Base-by-base conservation (phyloP, 83 land plant genomes). In the Picea mariana region DNA sequence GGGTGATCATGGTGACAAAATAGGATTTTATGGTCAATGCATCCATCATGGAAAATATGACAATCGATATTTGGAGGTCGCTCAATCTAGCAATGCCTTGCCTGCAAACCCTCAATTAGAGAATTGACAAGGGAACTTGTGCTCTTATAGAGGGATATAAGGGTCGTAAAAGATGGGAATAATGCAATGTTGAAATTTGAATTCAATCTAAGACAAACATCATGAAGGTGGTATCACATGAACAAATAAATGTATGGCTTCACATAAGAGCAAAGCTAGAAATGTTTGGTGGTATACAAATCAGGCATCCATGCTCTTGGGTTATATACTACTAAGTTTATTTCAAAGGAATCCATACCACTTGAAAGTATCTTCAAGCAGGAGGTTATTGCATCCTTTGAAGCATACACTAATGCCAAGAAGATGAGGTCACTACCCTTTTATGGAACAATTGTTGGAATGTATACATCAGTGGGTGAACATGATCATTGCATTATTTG, bases 291-390 rank as follows among this genome's bases (percentile, higher is more conserved):
- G 15, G 93, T 94, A 16, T 94, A 92, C 85, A 94, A 94, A 76
- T 94, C 97, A 62, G 90, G 90, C 27, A 94, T 94, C 61, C 95
- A 94, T 88, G 97, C 95, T 15, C 92, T 94, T 83, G 97, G 97
- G 62, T 92, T 94, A 31, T 94, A 94, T 82, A 94, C 97, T 55
- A 82, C 93, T 49, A 82, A 87, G 72, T 89, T 86, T 63, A 92
- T 94, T 81, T 69, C 87, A 5, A 91, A 88, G 61, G 95, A 34
- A 0, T 34, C 38, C 38, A 34, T 34, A 34, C 3, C 38, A 34
- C 38, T 34, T 34, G 38, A 34, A 34, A 34, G 38, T 34, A 34
- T 34, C 2, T 34, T 34, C 38, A 34, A 34, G 38, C 2, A 34
- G 2, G 38, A 34, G 38, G 2, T 34, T 34, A 34, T 34, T 34